Evolutionary conservation across 768 basidiomycete genomes (phyloP).

Genomic region (Mycena metata): DNA sequence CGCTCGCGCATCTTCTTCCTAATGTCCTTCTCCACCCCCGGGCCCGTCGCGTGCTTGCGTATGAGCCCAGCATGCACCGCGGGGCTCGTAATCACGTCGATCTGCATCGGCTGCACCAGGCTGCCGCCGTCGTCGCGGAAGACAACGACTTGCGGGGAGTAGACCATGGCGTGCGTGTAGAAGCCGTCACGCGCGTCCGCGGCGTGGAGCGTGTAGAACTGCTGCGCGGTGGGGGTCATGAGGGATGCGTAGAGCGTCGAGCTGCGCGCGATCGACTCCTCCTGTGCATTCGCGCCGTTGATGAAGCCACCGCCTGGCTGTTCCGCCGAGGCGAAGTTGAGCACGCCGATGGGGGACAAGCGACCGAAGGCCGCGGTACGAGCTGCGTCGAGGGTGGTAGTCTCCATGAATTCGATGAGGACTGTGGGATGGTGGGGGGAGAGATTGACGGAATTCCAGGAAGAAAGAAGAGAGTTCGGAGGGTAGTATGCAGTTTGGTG

Average conservation of each 20-base stretch:
- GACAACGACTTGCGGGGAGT: conserved; percentile 60
- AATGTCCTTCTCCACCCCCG: conserved; percentile 40
- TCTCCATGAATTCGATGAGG: conserved; percentile 66
- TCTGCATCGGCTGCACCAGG: conserved; percentile 57
- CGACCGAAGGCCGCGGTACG: conserved; percentile 45
- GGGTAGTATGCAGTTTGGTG: conserved; percentile 66
- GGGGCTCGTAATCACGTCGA: conserved; percentile 66
- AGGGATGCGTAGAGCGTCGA: conserved; percentile 79
- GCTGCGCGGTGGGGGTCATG: conserved; percentile 63
- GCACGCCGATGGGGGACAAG: conserved; percentile 65
- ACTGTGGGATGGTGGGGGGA: conserved; percentile 30
- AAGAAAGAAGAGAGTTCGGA: conserved; percentile 60
- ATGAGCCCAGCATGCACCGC: conserved; percentile 58
- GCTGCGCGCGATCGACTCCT: conserved; percentile 84
- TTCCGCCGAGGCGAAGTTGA: conserved; percentile 84
- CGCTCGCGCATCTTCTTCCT: conserved; percentile 78
- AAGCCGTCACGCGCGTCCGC: conserved; percentile 64
- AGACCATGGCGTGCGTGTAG: conserved; percentile 69
- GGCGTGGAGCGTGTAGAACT: conserved; percentile 75
- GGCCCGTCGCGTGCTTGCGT: background rate
- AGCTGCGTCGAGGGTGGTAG: conserved; percentile 75
- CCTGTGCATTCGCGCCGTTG: conserved; percentile 81
- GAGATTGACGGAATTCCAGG: conserved; percentile 54
- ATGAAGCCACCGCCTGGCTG: conserved; percentile 77
- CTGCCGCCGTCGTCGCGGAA: conserved; percentile 61